phyloP scores from a whole-genome alignment of 2,329 filamentous ascomycete genomes.

The Aureobasidium mangrovei region DNA sequence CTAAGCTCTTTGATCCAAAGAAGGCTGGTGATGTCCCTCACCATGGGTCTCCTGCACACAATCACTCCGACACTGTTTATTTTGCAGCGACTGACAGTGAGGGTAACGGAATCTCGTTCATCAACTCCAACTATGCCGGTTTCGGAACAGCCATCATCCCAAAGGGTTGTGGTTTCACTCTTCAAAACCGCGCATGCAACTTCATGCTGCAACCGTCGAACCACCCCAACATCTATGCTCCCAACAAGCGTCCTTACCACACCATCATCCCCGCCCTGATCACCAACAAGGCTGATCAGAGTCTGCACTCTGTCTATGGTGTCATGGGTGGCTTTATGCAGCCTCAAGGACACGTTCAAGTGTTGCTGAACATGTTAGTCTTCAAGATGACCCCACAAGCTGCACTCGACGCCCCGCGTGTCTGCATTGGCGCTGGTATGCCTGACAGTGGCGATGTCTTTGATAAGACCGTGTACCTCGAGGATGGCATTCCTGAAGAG shows the following conservation, averaged over 20 bases:
- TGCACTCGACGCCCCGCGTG: constrained; percentile 80
- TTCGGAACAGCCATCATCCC: constrained; percentile 87
- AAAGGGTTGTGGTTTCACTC: constrained; percentile 75
- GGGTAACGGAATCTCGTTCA: constrained; percentile 91
- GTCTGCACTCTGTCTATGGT: constrained; percentile 77
- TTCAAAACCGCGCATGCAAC: constrained; percentile 87
- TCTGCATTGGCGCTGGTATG: constrained; percentile 74
- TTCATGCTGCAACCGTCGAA: constrained; percentile 58
- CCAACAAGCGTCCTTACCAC: constrained; percentile 85
- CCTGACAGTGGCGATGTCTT: constrained; percentile 50
- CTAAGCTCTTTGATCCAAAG: constrained; percentile 51
- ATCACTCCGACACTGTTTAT: constrained; percentile 88
- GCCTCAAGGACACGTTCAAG: constrained; percentile 91
- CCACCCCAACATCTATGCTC: constrained; percentile 74
- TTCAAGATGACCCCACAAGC: constrained; percentile 77
- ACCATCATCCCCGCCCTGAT: constrained; percentile 93
- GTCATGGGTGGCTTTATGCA: constrained; percentile 99
- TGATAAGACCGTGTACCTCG: constrained; percentile 62
- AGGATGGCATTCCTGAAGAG: constrained; percentile 68
- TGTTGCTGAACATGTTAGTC: constrained; percentile 78
- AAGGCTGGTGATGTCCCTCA: constrained; percentile 45
- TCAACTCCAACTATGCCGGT: constrained; percentile 87
- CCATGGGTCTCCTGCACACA: constrained; percentile 76
- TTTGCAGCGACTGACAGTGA: constrained; percentile 72
- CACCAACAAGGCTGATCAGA: constrained; percentile 65